Evolutionary conservation across 2,329 filamentous ascomycete species (phyloP).

Genomic region (Arthrinium phaeospermum): DNA sequence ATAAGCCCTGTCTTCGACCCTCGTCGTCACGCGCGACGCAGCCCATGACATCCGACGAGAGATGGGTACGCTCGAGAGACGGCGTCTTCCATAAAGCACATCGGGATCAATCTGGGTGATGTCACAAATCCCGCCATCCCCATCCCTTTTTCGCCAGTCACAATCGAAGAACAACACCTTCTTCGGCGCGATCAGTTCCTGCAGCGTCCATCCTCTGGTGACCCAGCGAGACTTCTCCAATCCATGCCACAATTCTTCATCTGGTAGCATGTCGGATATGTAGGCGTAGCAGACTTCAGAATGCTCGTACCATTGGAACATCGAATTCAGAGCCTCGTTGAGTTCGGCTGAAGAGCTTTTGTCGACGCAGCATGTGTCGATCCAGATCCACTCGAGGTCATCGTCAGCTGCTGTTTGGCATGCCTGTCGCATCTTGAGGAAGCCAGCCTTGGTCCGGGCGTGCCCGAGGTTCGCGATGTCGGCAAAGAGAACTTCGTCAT

Average conservation of each 20-base stretch:
- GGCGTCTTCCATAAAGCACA: background rate
- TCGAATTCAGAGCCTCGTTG: slow-evolving; percentile 24
- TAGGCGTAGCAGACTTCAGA: slow-evolving; percentile 28
- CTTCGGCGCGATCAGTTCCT: slow-evolving; percentile 29
- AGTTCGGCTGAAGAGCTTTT: slow-evolving; percentile 8
- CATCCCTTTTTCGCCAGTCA: slow-evolving; percentile 22
- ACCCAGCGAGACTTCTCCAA: background rate
- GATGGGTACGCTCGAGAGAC: background rate
- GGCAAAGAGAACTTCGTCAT: background rate
- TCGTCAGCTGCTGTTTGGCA: slow-evolving; percentile 21
- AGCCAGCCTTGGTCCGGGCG: slow-evolving; percentile 7
- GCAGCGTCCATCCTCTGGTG: slow-evolving; percentile 26
- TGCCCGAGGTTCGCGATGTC: background rate
- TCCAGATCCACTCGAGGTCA: slow-evolving; percentile 18
- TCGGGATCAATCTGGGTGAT: background rate
- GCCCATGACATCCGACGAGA: slow-evolving; percentile 32
- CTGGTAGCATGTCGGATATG: slow-evolving; percentile 17
- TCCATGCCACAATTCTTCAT: slow-evolving; percentile 9
- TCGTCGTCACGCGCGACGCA: slow-evolving; percentile 31
- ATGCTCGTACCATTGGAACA: slow-evolving; percentile 28
- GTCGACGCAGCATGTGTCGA: slow-evolving; percentile 20
- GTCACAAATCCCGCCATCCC: background rate
- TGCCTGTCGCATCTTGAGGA: slow-evolving; percentile 24
- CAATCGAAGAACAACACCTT: slow-evolving; percentile 26
- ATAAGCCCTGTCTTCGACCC: slow-evolving; percentile 38